phyloP scores from a whole-genome alignment of 176 grass and related monocot genomes.

The Rhipidocladum racemiflorum region DNA sequence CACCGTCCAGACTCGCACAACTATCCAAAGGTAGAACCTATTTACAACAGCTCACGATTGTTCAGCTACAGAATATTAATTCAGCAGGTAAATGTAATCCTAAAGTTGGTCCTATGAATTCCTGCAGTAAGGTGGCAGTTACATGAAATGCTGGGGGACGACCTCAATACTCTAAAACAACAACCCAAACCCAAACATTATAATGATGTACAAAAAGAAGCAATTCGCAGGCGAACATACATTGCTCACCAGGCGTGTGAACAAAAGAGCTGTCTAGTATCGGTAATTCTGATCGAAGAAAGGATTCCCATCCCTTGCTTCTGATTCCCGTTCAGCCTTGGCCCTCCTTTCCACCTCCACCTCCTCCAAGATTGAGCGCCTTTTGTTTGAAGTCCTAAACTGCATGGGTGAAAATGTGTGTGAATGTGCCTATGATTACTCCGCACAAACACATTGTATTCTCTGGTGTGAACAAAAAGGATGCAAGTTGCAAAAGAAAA shows the following conservation, averaged over 20 bases:
- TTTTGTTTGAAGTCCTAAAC: slow-evolving; percentile 52
- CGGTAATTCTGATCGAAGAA: slow-evolving; percentile 55
- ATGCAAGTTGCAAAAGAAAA: not conserved
- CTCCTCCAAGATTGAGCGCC: slow-evolving; percentile 82
- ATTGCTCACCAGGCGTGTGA: not conserved
- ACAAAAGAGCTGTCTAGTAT: slow-evolving; percentile 25
- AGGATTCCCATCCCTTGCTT: slow-evolving; percentile 57
- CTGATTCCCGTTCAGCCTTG: slow-evolving; percentile 53
- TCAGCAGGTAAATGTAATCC: not conserved
- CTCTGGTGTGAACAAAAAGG: not conserved
- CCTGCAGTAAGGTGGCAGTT: not conserved
- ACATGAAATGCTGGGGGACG: not conserved
- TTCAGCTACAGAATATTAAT: slow-evolving; percentile 6
- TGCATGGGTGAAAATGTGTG: slow-evolving; percentile 26
- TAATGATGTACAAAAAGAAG: slow-evolving; percentile 3
- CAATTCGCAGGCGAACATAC: not conserved
- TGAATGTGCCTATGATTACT: not conserved
- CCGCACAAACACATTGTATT: not conserved
- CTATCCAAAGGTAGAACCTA: slow-evolving; percentile 11
- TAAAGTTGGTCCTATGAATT: not conserved
- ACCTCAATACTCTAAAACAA: not conserved
- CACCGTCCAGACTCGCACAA: not conserved
- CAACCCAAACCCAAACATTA: not conserved
- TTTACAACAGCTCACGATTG: slow-evolving; percentile 34
- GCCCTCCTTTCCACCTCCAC: slow-evolving; percentile 77